Base-by-base conservation (phyloP, 2,329 filamentous ascomycete species). In the Verticillium albo-atrum region DNA sequence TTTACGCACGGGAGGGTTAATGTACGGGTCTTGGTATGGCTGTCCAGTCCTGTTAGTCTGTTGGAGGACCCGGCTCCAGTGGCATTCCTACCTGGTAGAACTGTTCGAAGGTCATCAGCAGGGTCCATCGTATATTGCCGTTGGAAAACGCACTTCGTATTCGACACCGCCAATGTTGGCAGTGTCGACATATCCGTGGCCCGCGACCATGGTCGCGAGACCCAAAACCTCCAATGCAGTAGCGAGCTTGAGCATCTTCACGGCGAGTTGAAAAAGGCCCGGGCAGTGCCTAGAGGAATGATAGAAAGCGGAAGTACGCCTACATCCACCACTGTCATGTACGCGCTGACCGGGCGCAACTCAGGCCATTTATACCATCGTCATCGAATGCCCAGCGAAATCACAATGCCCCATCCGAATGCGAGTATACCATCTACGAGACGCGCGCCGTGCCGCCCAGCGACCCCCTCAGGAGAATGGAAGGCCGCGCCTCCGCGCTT, bases 171-270 rank as follows among this genome's bases (percentile, higher is more conserved):
- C 74, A 55, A 82, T 80, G 17, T 73, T 77, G 58, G 75, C 78
- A 52, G 72, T 75, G 59, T 77, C 73, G 56, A 83, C 75, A 61
- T 78, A 78, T 35, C 81, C 81, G 62, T 84, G 81, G 54, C 74
- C 79, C 28, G 77, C 74, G 56, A 76, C 78, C 58, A 76, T 65
- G 62, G 75, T 72, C 56, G 75, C 75, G 20, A 68, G 60, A 56
- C 68, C 65, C 6, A 34, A n/a, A 15, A 53, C 37, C 9, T 47
- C 56, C 15, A 57, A 10, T 12, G 27, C 42, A 12, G 25, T 10
- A n/a, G 47, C 17, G 27, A 57, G 26, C 34, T 37, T 27, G 27
- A 37, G 17, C 54, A 56, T 56, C 3, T 47, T 47, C 15, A 20
- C 3, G n/a, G 10, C 7, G n/a, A 14, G 10, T 50, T 20, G 42